A percentile compares a stretch with the other conserved stretches of the same genome.
These are phyloP conservation scores for Acanthamoeba royreba DNA, from an alignment of 208 protist genomes.

Conservation along the genomic window DNA sequence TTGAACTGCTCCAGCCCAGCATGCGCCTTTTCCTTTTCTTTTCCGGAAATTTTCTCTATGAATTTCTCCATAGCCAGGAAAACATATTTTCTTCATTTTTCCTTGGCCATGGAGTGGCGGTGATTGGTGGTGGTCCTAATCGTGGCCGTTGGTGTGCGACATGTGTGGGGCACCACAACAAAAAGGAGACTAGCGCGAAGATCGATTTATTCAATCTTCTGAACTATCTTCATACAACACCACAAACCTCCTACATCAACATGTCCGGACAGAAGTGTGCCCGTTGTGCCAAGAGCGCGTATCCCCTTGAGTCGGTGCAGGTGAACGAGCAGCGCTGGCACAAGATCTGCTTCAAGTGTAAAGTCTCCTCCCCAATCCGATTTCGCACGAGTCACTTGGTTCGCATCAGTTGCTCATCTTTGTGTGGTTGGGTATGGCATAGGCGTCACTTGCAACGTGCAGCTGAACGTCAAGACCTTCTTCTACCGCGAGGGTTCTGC, in stretches of 20 bases:
- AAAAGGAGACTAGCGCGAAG: too few relatives aligned
- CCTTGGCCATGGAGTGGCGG: neutral
- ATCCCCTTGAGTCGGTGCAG: neutral
- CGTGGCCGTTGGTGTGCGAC: neutral
- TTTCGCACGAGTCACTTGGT: too few relatives aligned
- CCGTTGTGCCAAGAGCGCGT: neutral
- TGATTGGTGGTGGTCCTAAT: neutral
- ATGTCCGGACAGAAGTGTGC: neutral
- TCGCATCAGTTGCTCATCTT: too few relatives aligned
- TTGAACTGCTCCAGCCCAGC: too few relatives aligned
- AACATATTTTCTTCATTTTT: neutral
- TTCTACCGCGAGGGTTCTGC: neutral
- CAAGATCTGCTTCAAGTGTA: constrained; percentile 6
- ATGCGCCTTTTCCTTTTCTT: too few relatives aligned
- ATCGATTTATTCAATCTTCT: too few relatives aligned
- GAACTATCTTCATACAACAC: neutral
- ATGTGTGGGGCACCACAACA: neutral
- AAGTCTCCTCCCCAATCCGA: too few relatives aligned
- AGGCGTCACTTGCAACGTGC: neutral
- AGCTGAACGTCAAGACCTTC: constrained; percentile 12
- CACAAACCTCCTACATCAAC: neutral
- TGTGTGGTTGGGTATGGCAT: too few relatives aligned
- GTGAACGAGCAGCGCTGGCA: neutral
- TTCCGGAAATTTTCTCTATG: neutral
- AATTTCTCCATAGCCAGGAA: neutral